These are phyloP conservation scores for Termitomyces heimii DNA, from an alignment of 768 basidiomycete genomes.

Conservation along the genomic window DNA sequence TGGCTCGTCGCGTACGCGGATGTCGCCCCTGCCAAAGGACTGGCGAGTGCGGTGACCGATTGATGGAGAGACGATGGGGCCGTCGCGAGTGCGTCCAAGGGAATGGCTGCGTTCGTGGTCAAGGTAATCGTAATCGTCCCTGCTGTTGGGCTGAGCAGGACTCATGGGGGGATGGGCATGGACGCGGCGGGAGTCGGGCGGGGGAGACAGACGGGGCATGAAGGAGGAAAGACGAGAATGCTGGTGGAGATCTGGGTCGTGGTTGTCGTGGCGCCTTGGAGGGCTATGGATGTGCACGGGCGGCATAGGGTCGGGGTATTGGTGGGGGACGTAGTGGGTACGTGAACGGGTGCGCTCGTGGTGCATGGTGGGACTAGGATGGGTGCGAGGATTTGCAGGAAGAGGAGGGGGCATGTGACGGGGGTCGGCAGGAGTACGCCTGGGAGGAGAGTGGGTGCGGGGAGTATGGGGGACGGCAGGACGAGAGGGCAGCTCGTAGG, in stretches of 20 bases:
- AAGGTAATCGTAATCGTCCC: conserved; percentile 46
- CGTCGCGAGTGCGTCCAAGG: conserved; percentile 21
- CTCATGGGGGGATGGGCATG: conserved; percentile 68
- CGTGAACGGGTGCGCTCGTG: conserved; percentile 46
- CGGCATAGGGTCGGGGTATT: conserved; percentile 40
- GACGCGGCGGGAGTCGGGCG: conserved; percentile 32
- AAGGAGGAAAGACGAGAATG: conserved; percentile 24
- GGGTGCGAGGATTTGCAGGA: conserved; percentile 20
- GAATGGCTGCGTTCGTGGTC: conserved; percentile 21
- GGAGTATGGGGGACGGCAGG: conserved; percentile 16
- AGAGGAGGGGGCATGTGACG: conserved; percentile 42
- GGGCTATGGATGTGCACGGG: conserved; percentile 47
- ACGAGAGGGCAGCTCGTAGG: conserved; percentile 35
- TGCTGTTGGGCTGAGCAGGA: conserved; percentile 51
- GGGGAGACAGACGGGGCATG: conserved; percentile 26
- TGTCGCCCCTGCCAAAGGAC: conserved; percentile 22
- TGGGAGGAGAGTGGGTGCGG: conserved; percentile 29
- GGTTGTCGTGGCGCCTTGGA: conserved; percentile 41
- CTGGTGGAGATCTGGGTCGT: conserved; percentile 24
- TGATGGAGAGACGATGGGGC: conserved; percentile 35
- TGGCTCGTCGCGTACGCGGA: conserved; percentile 21
- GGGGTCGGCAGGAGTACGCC: conserved; percentile 31
- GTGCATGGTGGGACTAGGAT: conserved; percentile 36
- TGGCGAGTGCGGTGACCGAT: conserved; percentile 29
- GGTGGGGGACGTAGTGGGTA: conserved; percentile 40